Evolutionary conservation across 2,329 filamentous ascomycete species (phyloP), one percentile per base, ranked within the genome.

Genomic region (Penicillium sp.): DNA sequence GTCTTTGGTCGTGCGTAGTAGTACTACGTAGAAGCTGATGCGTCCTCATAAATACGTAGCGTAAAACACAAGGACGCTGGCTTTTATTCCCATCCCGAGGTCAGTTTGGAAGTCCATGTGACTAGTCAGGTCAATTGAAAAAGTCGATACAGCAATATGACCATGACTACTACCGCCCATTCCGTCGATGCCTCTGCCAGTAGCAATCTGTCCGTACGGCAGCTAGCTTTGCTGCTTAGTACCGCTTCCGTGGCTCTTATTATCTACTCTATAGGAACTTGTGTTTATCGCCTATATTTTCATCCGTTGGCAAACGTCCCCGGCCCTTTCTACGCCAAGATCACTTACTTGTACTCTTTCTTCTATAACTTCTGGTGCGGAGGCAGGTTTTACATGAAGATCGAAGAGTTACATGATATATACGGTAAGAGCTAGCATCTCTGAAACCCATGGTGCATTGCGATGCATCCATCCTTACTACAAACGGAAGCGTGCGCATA

Each of bases 221-320:
- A 38, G 33, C 5, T 38, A n/a, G 33, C 11, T 38, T 28, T 28
- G 26, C 26, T 28, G 26, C 4, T 38, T n/a, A n/a, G 33, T 38
- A 14, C n/a, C 35, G 16, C 18, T 3, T 8, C 18, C 35, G n/a
- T 18, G 35, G n/a, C 8, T 18, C 8, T 18, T 4, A 6, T 40
- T 6, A 18, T 40, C 14, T 6, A 40, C 16, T 40, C 9, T 18
- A 40, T 40, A n/a, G n/a, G 3, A 40, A 40, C 4, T 40, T 6
- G 9, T 6, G 3, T 40, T 40, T 67, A 66, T 59, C 64, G 66
- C 11, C 48, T 69, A 18, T 67, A 62, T 38, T 62, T 70, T 49
- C 66, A 67, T 47, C 67, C 66, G n/a, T 58, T 69, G 16, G 63
- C 66, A 5, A 62, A 62, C 23, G 58, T 68, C 43, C 66, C 66